Percentiles rank a stretch among this genome's conserved stretches.
Evolutionary conservation across 2,329 filamentous ascomycete species (phyloP).

Genomic region (Ophiostoma triangulosporum): DNA sequence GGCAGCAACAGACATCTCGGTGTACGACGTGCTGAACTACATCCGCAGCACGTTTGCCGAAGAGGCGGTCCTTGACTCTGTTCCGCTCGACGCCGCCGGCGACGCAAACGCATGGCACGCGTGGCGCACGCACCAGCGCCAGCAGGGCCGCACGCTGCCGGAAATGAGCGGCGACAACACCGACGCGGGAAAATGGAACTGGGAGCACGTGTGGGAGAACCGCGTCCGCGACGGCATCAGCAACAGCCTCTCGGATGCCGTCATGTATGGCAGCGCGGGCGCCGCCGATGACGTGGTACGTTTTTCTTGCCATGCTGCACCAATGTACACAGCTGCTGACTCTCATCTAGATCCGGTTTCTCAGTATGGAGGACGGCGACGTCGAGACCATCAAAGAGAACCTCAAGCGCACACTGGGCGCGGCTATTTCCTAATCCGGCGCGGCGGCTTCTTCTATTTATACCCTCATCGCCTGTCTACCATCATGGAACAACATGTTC

Average conservation of each 20-base stretch:
- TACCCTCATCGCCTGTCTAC: background rate
- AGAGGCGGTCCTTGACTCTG: constrained; percentile 58
- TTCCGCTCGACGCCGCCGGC: constrained; percentile 70
- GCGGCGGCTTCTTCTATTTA: background rate
- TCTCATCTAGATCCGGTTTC: constrained; percentile 45
- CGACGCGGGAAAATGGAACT: constrained; percentile 73
- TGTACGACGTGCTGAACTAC: constrained; percentile 63
- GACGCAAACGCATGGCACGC: constrained; percentile 91
- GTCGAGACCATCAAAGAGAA: constrained; percentile 46
- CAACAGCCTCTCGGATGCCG: constrained; percentile 62
- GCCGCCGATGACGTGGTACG: constrained; percentile 59
- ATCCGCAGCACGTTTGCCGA: constrained; percentile 72
- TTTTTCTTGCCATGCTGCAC: constrained; percentile 7
- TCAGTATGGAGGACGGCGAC: constrained; percentile 47
- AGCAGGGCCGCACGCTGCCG: constrained; percentile 16
- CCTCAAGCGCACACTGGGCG: constrained; percentile 36
- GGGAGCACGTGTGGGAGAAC: constrained; percentile 94
- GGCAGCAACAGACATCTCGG: constrained; percentile 31
- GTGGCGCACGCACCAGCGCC: constrained; percentile 59
- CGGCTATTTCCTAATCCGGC: background rate
- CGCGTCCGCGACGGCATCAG: constrained; percentile 69
- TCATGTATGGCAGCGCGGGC: constrained; percentile 56
- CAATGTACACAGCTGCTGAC: background rate
- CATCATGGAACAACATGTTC: background rate
- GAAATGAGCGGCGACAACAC: background rate